These are phyloP conservation scores for Geotrichum phurueaensis DNA, from an alignment of 1,139 yeast genomes.

Conservation along the genomic window DNA sequence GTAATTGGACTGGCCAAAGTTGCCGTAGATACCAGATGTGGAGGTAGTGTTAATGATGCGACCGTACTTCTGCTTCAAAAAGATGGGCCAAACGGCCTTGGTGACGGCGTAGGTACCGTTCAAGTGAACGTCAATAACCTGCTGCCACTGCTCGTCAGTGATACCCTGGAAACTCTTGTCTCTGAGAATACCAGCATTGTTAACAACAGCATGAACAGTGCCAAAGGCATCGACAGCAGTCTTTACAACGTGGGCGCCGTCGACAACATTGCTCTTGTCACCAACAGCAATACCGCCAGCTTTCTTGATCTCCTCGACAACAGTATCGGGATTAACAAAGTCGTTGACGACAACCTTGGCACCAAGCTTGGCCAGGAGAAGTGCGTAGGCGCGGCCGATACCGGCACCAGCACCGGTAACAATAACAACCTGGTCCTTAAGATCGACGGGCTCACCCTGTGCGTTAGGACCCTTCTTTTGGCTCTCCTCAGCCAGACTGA, in stretches of 20 bases:
- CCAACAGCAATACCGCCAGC: slow-evolving; percentile 83
- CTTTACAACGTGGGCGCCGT: slow-evolving; percentile 70
- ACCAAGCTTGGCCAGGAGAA: slow-evolving; percentile 79
- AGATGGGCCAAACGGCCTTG: slow-evolving; percentile 90
- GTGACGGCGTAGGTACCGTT: slow-evolving; percentile 76
- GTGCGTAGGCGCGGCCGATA: slow-evolving; percentile 85
- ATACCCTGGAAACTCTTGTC: slow-evolving; percentile 85
- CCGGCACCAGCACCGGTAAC: slow-evolving; percentile 97
- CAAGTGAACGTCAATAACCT: slow-evolving; percentile 76
- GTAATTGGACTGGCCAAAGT: slow-evolving; percentile 96
- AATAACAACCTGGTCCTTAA: slow-evolving; percentile 80
- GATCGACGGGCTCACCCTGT: slow-evolving; percentile 54
- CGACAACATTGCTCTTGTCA: slow-evolving; percentile 77
- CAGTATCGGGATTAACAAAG: slow-evolving; percentile 60
- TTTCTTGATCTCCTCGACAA: slow-evolving; percentile 68
- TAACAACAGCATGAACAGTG: slow-evolving; percentile 75
- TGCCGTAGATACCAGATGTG: slow-evolving; percentile 95
- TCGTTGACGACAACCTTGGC: slow-evolving; percentile 96
- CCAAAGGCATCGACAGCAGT: slow-evolving; percentile 77
- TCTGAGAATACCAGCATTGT: slow-evolving; percentile 92
- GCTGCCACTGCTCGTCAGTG: slow-evolving; percentile 78
- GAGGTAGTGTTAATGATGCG: slow-evolving; percentile 84
- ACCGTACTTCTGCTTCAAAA: slow-evolving; percentile 72
- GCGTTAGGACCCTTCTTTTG: slow-evolving; percentile 40
- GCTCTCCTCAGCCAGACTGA: slow-evolving; percentile 34